Evolutionary conservation across 106 monocot species (phyloP).

Genomic region (Allium cepa): DNA sequence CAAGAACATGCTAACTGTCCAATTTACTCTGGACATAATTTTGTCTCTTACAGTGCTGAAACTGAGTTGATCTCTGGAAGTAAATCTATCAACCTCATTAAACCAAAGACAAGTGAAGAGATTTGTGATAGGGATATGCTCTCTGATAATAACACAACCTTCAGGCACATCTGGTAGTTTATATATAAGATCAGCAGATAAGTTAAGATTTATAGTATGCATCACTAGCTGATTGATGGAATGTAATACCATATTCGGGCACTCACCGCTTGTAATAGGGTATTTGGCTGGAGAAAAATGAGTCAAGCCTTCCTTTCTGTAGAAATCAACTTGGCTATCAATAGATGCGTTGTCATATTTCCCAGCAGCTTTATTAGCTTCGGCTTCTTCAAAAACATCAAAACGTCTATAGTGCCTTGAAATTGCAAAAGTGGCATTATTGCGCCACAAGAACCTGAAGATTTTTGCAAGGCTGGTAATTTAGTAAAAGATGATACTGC

Average conservation of each 20-base stretch:
- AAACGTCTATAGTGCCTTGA: conserved; percentile 88
- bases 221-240: no score
- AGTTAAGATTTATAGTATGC: no score
- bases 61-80: conserved; percentile 91
- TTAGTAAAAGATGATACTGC: background rate
- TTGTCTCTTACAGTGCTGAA: conserved; percentile 89
- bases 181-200: no score
- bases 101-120: conserved; percentile 99
- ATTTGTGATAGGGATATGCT: conserved; percentile 86
- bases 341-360: conserved; percentile 97
- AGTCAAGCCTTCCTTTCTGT: conserved; percentile 79
- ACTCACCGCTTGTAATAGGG: conserved; percentile 90
- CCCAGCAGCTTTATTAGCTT: conserved; percentile 92
- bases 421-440: conserved; percentile 82
- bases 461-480: background rate
- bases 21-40: conserved; percentile 58
- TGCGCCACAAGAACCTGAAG: conserved; percentile 86
- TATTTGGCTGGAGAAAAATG: conserved; percentile 78
- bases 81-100: conserved; percentile 95
- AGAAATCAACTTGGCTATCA: conserved; percentile 81
- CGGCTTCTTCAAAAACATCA: conserved; percentile 98
- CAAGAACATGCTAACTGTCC: conserved; percentile 78
- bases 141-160: conserved; percentile 96
- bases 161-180: conserved; percentile 78
- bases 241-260: background rate